These are phyloP conservation scores for Kalanchoe fedtschenkoi DNA, from an alignment of 164 flowering plant species.

Conservation along the genomic window DNA sequence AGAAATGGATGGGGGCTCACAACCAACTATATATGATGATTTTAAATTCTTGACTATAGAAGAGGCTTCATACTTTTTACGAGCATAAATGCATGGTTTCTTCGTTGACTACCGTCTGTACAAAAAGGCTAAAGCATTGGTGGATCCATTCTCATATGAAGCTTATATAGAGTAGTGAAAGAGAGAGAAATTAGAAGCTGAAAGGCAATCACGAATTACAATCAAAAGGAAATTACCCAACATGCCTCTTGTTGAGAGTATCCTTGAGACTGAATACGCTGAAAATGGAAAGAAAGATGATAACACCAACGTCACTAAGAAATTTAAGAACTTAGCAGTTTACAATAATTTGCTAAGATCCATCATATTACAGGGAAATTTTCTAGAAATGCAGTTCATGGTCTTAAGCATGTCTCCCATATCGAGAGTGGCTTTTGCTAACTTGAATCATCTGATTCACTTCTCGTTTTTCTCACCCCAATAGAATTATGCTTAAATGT, in stretches of 20 bases:
- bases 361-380: no score
- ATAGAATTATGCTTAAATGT: no score
- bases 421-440: no score
- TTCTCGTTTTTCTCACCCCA: no score
- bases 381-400: no score
- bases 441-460: no score
- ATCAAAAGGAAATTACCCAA: constrained; percentile 66
- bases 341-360: no score
- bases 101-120: constrained; percentile 64
- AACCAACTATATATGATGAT: not conserved
- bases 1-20: constrained; percentile 2
- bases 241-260: constrained; percentile 39
- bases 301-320: constrained; percentile 31
- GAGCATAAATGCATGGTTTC: constrained; percentile 91
- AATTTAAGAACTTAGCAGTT: constrained; percentile 56
- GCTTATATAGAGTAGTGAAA: constrained; percentile 53
- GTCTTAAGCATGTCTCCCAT: no score
- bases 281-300: constrained; percentile 33
- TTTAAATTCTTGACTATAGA: constrained; percentile 24
- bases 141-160: constrained; percentile 66
- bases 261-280: constrained; percentile 57
- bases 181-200: constrained; percentile 55
- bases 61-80: constrained; percentile 57
- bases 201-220: constrained; percentile 62
- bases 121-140: constrained; percentile 57